phyloP scores from a whole-genome alignment of 2,329 filamentous ascomycete species.

The Exophiala alcalophila region DNA sequence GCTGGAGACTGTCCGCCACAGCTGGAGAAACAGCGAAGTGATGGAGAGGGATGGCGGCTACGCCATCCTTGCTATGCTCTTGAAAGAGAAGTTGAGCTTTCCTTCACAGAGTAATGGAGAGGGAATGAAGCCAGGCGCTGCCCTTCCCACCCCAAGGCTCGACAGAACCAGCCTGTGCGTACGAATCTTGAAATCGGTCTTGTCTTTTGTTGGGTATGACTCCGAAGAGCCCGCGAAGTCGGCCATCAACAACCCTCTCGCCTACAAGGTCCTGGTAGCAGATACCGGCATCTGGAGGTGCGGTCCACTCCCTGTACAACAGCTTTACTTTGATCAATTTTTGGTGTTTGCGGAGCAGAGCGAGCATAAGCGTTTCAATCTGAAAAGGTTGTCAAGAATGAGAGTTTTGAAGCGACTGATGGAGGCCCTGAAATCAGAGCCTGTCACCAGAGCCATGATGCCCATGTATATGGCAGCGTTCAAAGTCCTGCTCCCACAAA shows the following conservation, averaged over 20 bases:
- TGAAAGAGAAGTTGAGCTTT: conserved; percentile 70
- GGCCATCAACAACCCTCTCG: conserved; percentile 91
- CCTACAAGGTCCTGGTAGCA: conserved; percentile 86
- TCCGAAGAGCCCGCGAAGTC: conserved; percentile 76
- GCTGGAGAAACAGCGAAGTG: conserved; percentile 96
- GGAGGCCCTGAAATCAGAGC: conserved; percentile 84
- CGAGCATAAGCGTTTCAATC: conserved; percentile 90
- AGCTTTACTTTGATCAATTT: conserved; percentile 91
- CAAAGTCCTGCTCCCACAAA: conserved; percentile 73
- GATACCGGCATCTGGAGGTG: conserved; percentile 92
- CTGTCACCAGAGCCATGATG: conserved; percentile 68
- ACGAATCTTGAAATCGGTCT: conserved; percentile 69
- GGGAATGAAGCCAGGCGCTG: conserved; percentile 14
- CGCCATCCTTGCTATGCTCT: conserved; percentile 75
- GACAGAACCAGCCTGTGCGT: conserved; percentile 53
- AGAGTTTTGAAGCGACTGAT: conserved; percentile 85
- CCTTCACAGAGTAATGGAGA: conserved; percentile 19
- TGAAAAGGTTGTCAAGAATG: conserved; percentile 81
- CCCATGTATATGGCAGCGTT: conserved; percentile 76
- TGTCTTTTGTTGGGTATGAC: conserved; percentile 87
- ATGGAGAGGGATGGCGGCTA: conserved; percentile 97
- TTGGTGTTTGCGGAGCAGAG: conserved; percentile 82
- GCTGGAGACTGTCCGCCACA: conserved; percentile 80
- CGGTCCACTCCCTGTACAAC: conserved; percentile 71
- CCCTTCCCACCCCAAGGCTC: conserved; percentile 35